Percentiles rank a stretch among this genome's conserved stretches.
Conservation (phyloP, 345 rosid species). For the Corymbia maculata region DNA sequence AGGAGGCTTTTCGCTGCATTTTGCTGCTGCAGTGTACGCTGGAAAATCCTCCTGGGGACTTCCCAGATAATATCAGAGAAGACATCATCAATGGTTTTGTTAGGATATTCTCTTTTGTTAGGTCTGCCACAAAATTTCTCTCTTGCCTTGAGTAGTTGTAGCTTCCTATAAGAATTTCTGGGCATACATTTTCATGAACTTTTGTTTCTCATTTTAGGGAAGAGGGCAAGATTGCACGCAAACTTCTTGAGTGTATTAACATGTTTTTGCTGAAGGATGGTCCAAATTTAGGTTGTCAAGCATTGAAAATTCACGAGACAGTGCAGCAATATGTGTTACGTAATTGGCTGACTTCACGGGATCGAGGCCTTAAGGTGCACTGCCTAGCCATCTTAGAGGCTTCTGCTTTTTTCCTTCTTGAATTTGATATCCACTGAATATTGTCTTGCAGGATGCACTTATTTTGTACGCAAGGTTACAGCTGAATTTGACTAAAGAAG, state of each 20-base stretch:
- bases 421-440: not conserved
- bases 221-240: constrained; percentile 86
- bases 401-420: not conserved
- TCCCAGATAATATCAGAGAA: constrained; percentile 55
- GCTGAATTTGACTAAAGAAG: constrained; percentile 53
- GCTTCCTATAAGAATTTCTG: not conserved
- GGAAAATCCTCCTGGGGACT: constrained; percentile 88
- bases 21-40: constrained; percentile 69
- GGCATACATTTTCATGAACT: not conserved
- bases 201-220: constrained; percentile 34
- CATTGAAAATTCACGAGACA: constrained; percentile 62
- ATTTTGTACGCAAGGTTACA: constrained; percentile 64
- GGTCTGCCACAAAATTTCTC: constrained; percentile 26
- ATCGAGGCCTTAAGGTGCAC: constrained; percentile 64
- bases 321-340: constrained; percentile 47
- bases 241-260: constrained; percentile 82
- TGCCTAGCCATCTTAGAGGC: not conserved
- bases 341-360: constrained; percentile 71
- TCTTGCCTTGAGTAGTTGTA: not conserved
- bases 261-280: constrained; percentile 73
- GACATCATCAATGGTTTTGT: constrained; percentile 55
- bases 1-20: constrained; percentile 65
- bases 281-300: constrained; percentile 67
- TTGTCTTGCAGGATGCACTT: constrained; percentile 57
- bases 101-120: constrained; percentile 53